Evolutionary conservation across 2,329 filamentous ascomycete species (phyloP).

Genomic region (Knufia fluminis): DNA sequence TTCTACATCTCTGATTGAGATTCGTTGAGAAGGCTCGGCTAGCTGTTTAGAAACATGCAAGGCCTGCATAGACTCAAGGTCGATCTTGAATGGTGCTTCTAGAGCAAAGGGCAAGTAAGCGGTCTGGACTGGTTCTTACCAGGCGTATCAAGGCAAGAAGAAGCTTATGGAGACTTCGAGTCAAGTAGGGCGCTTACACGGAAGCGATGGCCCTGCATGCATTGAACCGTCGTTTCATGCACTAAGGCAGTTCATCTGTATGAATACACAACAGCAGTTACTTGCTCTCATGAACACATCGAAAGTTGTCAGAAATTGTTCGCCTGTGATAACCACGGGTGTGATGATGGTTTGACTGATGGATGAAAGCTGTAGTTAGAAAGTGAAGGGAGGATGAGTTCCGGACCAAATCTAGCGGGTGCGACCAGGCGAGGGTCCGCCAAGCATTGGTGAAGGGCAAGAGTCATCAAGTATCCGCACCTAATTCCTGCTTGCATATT

Average conservation of each 20-base stretch:
- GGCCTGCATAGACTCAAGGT: slow-evolving; percentile 3
- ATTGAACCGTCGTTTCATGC: not conserved
- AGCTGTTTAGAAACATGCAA: slow-evolving; percentile 1
- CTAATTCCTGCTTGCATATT: not conserved
- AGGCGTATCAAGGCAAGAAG: slow-evolving; percentile 1
- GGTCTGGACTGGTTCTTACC: not conserved
- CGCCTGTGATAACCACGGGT: too few species aligned
- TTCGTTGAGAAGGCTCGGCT: slow-evolving; percentile 6
- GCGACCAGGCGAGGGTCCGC: too few species aligned
- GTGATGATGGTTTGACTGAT: too few species aligned
- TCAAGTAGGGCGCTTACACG: slow-evolving; percentile 1
- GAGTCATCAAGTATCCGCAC: not conserved
- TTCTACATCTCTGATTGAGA: slow-evolving; percentile 11
- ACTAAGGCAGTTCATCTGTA: not conserved
- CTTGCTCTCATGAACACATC: too few species aligned
- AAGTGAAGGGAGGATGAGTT: too few species aligned
- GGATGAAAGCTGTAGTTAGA: too few species aligned
- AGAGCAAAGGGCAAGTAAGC: slow-evolving; percentile 1
- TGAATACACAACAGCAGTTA: too few species aligned
- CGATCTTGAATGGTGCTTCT: not conserved
- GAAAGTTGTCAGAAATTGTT: too few species aligned
- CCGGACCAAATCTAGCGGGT: too few species aligned
- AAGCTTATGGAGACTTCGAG: not conserved
- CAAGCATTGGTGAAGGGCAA: not conserved
- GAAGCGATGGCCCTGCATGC: slow-evolving; percentile 6